phyloP scores from a whole-genome alignment of 208 protist species.

The Ichthyophonus hoferi region DNA sequence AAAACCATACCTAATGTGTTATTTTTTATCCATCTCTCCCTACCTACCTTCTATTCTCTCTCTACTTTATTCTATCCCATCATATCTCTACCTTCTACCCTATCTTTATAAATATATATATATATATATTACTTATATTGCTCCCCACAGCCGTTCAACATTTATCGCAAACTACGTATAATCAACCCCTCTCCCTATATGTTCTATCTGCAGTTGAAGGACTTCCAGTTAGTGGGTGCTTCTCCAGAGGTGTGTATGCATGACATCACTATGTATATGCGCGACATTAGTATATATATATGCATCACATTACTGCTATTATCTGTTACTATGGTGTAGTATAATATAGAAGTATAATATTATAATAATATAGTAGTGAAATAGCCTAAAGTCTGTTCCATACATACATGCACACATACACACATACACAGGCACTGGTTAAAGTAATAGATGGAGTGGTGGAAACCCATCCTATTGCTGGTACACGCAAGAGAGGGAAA shows the following conservation, averaged over 20 bases:
- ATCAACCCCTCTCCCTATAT: constrained; percentile 62
- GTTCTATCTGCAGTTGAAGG: constrained; percentile 54
- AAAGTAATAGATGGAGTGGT: constrained; percentile 48
- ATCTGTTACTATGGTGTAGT: too few species aligned
- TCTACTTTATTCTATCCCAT: too few species aligned
- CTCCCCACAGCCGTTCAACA: constrained; percentile 56
- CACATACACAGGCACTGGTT: constrained; percentile 37
- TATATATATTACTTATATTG: too few species aligned
- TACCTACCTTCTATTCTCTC: too few species aligned
- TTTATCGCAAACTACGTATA: constrained; percentile 54
- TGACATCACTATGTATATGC: too few species aligned
- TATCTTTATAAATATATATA: not conserved
- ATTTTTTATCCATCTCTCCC: too few species aligned
- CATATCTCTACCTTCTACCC: constrained; percentile 26
- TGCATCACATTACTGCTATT: too few species aligned
- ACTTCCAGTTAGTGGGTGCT: constrained; percentile 51
- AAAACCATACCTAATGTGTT: too few species aligned
- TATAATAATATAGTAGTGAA: too few species aligned
- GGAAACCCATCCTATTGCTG: constrained; percentile 58
- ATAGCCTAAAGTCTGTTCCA: too few species aligned
- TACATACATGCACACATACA: constrained; percentile 14
- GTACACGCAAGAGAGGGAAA: constrained; percentile 50
- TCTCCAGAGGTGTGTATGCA: constrained; percentile 48
- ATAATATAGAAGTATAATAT: too few species aligned
- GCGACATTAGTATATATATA: too few species aligned